Conservation (phyloP, 2,329 filamentous ascomycete species). For the Penicillium sp. region DNA sequence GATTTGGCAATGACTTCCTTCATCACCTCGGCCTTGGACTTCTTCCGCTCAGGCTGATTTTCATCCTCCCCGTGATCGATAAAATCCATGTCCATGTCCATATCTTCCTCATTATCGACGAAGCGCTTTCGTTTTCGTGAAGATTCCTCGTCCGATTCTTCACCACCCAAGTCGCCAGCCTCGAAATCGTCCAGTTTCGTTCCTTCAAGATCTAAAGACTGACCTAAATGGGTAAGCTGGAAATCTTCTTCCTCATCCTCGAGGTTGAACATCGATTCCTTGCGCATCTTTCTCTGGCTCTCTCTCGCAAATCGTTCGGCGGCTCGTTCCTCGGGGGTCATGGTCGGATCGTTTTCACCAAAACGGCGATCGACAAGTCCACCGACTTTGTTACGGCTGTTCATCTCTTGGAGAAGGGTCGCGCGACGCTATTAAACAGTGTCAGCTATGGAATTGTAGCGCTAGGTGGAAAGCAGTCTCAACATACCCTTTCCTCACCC, state of each 20-base stretch:
- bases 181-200: conserved; percentile 70
- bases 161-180: conserved; percentile 65
- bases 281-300: conserved; percentile 75
- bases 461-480: background rate
- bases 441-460: conserved; percentile 10
- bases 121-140: conserved; percentile 54
- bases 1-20: conserved; percentile 97
- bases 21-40: conserved; percentile 96
- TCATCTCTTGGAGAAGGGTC: conserved; percentile 86
- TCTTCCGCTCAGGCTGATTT: conserved; percentile 75
- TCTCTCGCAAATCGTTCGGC: conserved; percentile 86
- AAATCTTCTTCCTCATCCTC: conserved; percentile 75
- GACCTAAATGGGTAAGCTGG: conserved; percentile 78
- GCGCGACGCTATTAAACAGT: conserved; percentile 60
- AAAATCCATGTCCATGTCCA: conserved; percentile 23
- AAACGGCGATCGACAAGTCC: conserved; percentile 91
- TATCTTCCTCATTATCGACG: conserved; percentile 44
- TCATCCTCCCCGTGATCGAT: conserved; percentile 51
- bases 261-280: conserved; percentile 80
- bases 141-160: conserved; percentile 54
- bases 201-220: conserved; percentile 65
- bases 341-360: conserved; percentile 89
- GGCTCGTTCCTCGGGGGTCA: conserved; percentile 91
- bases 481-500: conserved; percentile 75
- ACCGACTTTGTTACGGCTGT: conserved; percentile 83